Conservation (phyloP, 208 protist genomes). For the Novymonas esmeraldas region DNA sequence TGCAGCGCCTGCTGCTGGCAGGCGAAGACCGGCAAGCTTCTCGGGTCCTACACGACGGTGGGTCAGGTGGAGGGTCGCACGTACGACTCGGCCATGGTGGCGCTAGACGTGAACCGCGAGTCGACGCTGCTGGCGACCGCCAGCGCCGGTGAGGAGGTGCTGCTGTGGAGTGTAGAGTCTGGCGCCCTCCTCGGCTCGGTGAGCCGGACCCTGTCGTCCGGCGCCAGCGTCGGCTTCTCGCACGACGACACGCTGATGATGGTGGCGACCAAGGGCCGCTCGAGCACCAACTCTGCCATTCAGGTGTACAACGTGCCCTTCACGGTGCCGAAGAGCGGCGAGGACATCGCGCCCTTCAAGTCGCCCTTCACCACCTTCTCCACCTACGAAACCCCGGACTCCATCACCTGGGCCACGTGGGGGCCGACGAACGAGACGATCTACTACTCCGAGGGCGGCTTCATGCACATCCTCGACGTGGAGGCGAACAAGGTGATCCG, state of each 20-base stretch:
- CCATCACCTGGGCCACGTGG: conserved; percentile 94
- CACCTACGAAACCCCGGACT: conserved; percentile 61
- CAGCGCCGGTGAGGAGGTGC: conserved; percentile 70
- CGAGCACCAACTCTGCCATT: conserved; percentile 78
- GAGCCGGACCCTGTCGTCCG: conserved; percentile 67
- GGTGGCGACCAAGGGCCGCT: conserved; percentile 90
- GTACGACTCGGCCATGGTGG: conserved; percentile 90
- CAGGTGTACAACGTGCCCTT: conserved; percentile 92
- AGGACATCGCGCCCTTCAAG: conserved; percentile 65
- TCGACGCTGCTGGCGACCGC: conserved; percentile 88
- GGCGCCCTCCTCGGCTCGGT: conserved; percentile 87
- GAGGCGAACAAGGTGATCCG: conserved; percentile 84
- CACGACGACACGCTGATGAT: conserved; percentile 93
- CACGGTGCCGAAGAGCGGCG: conserved; percentile 45
- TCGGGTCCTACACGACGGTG: conserved; percentile 97
- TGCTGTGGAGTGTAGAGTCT: conserved; percentile 93
- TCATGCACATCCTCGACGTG: conserved; percentile 93
- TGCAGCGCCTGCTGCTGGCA: conserved; percentile 93
- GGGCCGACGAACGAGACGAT: conserved; percentile 97
- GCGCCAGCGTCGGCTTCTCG: conserved; percentile 77
- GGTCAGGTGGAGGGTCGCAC: conserved; percentile 39
- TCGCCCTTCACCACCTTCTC: conserved; percentile 67
- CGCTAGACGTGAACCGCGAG: conserved; percentile 92
- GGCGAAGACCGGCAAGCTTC: conserved; percentile 91
- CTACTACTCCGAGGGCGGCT: conserved; percentile 94